A percentile compares a stretch with the other conserved stretches of the same genome.
These are phyloP conservation scores for Aspergillus fumigatus DNA, from an alignment of 2,329 filamentous ascomycete genomes.

Conservation along the genomic window DNA sequence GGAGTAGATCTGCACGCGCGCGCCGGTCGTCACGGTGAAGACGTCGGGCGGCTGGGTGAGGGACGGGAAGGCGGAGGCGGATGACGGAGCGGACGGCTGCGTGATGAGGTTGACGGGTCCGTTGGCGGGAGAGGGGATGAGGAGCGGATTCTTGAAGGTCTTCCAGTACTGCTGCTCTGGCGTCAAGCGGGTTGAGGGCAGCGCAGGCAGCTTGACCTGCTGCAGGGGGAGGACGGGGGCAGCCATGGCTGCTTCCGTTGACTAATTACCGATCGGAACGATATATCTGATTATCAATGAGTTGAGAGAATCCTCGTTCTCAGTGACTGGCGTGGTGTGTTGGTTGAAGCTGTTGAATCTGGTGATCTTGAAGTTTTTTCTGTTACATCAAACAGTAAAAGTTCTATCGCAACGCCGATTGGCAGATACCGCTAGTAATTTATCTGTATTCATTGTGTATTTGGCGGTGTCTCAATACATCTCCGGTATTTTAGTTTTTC, in stretches of 20 bases:
- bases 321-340: background rate
- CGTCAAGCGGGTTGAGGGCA: constrained; percentile 70
- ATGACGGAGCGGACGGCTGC: constrained; percentile 52
- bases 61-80: constrained; percentile 38
- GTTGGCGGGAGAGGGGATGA: constrained; percentile 84
- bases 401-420: background rate
- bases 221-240: constrained; percentile 76
- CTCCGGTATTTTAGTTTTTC: background rate
- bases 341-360: background rate
- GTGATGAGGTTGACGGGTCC: constrained; percentile 89
- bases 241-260: constrained; percentile 58
- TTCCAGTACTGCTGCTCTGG: constrained; percentile 96
- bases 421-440: background rate
- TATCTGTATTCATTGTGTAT: no score
- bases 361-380: background rate
- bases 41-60: constrained; percentile 48
- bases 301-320: background rate
- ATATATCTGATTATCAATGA: no score
- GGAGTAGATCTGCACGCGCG: constrained; percentile 89
- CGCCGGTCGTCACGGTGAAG: constrained; percentile 93
- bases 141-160: constrained; percentile 84
- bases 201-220: constrained; percentile 76
- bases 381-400: background rate
- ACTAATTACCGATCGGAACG: no score
- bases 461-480: background rate